These are phyloP conservation scores for Phytophthora kernoviae DNA, from an alignment of 352 stramenopile genomes.

Conservation along the genomic window DNA sequence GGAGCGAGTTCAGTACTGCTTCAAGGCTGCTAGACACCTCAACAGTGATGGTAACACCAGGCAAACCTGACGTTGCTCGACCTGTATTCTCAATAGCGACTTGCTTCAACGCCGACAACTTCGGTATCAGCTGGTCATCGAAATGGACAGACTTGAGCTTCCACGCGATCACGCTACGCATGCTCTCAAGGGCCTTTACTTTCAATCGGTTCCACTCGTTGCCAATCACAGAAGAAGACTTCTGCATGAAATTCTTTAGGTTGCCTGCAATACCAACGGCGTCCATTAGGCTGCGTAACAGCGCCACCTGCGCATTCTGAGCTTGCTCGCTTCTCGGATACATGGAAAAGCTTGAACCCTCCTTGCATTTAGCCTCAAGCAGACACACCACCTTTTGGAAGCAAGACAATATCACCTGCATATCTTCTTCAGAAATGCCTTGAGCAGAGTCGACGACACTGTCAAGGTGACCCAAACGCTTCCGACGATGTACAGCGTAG, in stretches of 20 bases:
- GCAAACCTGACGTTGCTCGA: slow-evolving; percentile 34
- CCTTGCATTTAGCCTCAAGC: slow-evolving; percentile 29
- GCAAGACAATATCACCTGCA: slow-evolving; percentile 28
- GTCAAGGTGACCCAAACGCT: slow-evolving; percentile 37
- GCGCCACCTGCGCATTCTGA: slow-evolving; percentile 43
- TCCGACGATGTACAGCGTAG: slow-evolving; percentile 44
- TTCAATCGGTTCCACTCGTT: slow-evolving; percentile 46
- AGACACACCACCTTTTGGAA: slow-evolving; percentile 34
- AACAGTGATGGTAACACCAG: slow-evolving; percentile 11
- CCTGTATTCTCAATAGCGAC: slow-evolving; percentile 50
- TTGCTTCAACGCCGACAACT: slow-evolving; percentile 41
- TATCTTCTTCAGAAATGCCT: slow-evolving; percentile 20
- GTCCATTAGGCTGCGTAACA: slow-evolving; percentile 51
- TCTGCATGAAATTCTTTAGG: slow-evolving; percentile 32
- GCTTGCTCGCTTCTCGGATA: slow-evolving; percentile 47
- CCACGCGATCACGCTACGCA: slow-evolving; percentile 50
- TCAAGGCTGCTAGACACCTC: slow-evolving; percentile 32
- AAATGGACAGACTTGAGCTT: slow-evolving; percentile 41
- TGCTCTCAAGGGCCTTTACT: slow-evolving; percentile 23
- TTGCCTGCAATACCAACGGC: slow-evolving; percentile 39
- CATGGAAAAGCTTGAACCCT: slow-evolving; percentile 36
- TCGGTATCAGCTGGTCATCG: slow-evolving; percentile 48
- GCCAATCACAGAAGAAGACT: slow-evolving; percentile 3
- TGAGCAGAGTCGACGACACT: background rate
- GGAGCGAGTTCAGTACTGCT: slow-evolving; percentile 25